phyloP scores from a whole-genome alignment of 2,329 filamentous ascomycete genomes.

The Alternaria gaisen region DNA sequence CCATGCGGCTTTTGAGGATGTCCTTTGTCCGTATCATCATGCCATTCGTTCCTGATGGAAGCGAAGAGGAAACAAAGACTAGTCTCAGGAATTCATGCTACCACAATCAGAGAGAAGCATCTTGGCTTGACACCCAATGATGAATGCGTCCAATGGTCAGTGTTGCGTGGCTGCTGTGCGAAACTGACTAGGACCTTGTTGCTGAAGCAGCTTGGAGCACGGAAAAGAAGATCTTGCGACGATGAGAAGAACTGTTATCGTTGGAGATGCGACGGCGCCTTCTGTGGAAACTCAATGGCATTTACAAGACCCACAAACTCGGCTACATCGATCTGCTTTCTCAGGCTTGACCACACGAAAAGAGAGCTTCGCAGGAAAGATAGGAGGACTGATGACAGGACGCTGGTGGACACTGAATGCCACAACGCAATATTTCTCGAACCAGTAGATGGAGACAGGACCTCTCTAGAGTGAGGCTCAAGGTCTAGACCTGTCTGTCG shows the following conservation, averaged over 20 bases:
- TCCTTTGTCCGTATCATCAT: constrained; percentile 82
- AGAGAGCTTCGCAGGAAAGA: constrained; percentile 17
- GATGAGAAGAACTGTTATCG: constrained; percentile 10
- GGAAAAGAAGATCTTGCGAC: constrained; percentile 26
- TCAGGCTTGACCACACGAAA: constrained; percentile 18
- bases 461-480: constrained; percentile 54
- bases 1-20: constrained; percentile 91
- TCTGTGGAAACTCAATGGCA: constrained; percentile 29
- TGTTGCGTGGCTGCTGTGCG: constrained; percentile 31
- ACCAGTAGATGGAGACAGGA: constrained; percentile 37
- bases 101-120: constrained; percentile 75
- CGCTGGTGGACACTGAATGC: constrained; percentile 8
- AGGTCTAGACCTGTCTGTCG: constrained; percentile 52
- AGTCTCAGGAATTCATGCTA: constrained; percentile 86
- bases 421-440: constrained; percentile 16
- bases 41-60: constrained; percentile 65
- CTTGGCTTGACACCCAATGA: constrained; percentile 27
- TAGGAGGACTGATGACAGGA: constrained; percentile 24
- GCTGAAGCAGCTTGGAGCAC: constrained; percentile 12
- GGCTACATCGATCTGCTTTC: constrained; percentile 21
- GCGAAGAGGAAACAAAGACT: constrained; percentile 92
- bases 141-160: constrained; percentile 25
- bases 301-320: constrained; percentile 16
- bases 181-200: constrained; percentile 38
- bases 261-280: constrained; percentile 10